Base-by-base conservation (phyloP, 2,329 filamentous ascomycete genomes). In the Botrytis fragariae region DNA sequence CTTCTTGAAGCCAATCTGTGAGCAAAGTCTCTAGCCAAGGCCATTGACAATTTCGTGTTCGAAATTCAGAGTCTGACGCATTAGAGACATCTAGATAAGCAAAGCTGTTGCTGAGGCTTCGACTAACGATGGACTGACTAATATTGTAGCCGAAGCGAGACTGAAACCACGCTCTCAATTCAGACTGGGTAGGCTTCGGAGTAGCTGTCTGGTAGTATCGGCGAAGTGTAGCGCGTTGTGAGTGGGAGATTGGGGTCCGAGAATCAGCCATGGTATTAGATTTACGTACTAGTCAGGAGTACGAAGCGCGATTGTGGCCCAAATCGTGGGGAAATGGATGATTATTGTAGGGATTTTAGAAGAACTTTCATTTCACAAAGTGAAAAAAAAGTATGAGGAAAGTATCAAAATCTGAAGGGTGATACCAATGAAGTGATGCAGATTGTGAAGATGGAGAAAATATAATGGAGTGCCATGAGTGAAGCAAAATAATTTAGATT, bases 91-190 rank as follows among this genome's bases (percentile, higher is more conserved):
- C 68, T 60, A 74, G 74, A 75, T 74, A 65, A 68, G 67, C 57
- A 69, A 75, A 75, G 72, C 74, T 74, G 54, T 74, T 62, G 57
- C 72, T 75, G 60, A 75, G 68, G 63, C 72, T 75, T 72, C 68
- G 68, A 60, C 74, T 75, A 42, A 72, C 67, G 65, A 75, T 74
- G n/a, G 74, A 75, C 62, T 75, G 72, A 60, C 74, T 74, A 45
- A 75, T 75, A 62, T 72, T 51, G 44, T 75, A 69, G 63, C 74
- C 74, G 51, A 75, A 75, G 35, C 65, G 72, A 72, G 39, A 64
- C 63, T 74, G 64, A 20, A 74, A 75, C 74, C 68, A 75, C 69
- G 51, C 57, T 69, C 39, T 75, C 22, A 75, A 39, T 61, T 68
- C 67, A 69, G 68, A 62, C n/a, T 75, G 74, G 68, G 72, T 42